These are phyloP conservation scores for Clonostachys sp. DNA, from an alignment of 2,329 filamentous ascomycete species.

Conservation along the genomic window DNA sequence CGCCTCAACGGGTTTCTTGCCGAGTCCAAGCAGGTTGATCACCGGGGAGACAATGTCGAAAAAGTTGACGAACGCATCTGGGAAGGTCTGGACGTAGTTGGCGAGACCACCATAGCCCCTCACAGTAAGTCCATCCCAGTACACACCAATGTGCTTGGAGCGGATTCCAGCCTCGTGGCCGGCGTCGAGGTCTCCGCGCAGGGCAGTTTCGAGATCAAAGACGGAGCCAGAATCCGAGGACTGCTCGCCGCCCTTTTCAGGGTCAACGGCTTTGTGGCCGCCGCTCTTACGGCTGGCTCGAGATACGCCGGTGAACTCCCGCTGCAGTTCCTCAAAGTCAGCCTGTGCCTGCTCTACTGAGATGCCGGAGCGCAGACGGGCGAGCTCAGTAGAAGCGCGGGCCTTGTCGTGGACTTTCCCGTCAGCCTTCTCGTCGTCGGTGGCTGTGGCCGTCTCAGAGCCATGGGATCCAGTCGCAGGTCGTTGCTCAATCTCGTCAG, in stretches of 20 bases:
- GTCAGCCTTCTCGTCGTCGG: constrained; percentile 5
- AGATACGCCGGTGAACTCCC: constrained; percentile 54
- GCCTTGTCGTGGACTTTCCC: constrained; percentile 6
- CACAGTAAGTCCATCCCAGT: constrained; percentile 75
- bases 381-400: constrained; percentile 7
- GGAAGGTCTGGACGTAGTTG: constrained; percentile 72
- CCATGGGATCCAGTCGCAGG: constrained; percentile 13
- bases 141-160: constrained; percentile 73
- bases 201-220: constrained; percentile 72
- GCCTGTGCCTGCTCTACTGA: constrained; percentile 64
- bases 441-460: constrained; percentile 17
- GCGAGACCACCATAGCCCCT: constrained; percentile 69
- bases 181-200: constrained; percentile 67
- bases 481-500: constrained; percentile 13
- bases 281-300: constrained; percentile 34
- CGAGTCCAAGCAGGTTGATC: constrained; percentile 57
- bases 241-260: constrained; percentile 3
- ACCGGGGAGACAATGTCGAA: constrained; percentile 69
- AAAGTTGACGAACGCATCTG: constrained; percentile 70
- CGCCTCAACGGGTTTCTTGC: constrained; percentile 64
- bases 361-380: constrained; percentile 24
- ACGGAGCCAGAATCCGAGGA: constrained; percentile 36
- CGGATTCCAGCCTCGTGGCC: constrained; percentile 75
- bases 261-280: not conserved
- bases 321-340: constrained; percentile 65